Evolutionary conservation across 1,284 basidiomycete species (phyloP), one percentile per base, ranked within the genome.

Genomic region (Ceratobasidium sp.): DNA sequence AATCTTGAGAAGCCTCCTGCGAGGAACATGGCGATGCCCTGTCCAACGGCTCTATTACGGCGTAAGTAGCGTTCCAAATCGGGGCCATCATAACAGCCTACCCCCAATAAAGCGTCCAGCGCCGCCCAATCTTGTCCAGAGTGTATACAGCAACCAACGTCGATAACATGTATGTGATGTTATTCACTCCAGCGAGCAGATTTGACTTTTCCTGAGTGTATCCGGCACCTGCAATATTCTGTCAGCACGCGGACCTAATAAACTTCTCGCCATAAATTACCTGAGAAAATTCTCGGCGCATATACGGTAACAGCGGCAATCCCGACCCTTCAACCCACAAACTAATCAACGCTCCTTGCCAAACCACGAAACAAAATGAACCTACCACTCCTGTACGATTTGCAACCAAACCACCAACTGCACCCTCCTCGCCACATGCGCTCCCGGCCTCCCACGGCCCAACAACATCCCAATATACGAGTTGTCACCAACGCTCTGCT

Each of bases 281-380:
- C 77, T 27, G 82, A 77, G 73, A 84, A 83, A 69, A 84, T 83
- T 5, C 80, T 82, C 1, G 83, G 82, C 15, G 82, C 82, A 65
- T 83, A 84, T 3, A 83, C 82, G 0, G 82, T 83, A 68, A 84
- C 82, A 17, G 82, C 82, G 25, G 83, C 82, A 45, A 84, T 83
- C n/a, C 83, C 83, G 20, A 81, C 80, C 82, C 83, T 83, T 75
- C 77, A 78, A 58, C 47, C 1, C 27, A 3, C 15, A 13, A 31
- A 3, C 7, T 31, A n/a, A 54, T 15, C 15, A 34, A 45, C 49
- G 35, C 43, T 20, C 12, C 6, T 20, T 12, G 10, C 35, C 25
- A 17, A 50, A 7, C 34, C 35, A 31, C n/a, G 29, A 17, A 20
- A n/a, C 22, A n/a, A 31, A 62, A 20, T 42, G 8, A 25, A 55